Conservation (phyloP, 2,329 filamentous ascomycete genomes). For the Aspergillus sp. region DNA sequence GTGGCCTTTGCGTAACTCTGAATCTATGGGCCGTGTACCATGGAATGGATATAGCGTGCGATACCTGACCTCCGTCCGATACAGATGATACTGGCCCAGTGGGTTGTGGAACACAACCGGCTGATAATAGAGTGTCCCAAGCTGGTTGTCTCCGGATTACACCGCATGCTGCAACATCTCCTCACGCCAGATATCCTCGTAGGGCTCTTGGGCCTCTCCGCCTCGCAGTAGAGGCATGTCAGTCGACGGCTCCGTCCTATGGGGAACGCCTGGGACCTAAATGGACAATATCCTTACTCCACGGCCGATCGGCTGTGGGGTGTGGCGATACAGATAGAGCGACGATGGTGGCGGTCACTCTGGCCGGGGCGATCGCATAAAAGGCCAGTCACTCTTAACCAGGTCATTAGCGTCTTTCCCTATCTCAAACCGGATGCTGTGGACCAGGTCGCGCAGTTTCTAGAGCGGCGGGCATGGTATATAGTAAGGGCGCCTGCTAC, state of each 20-base stretch:
- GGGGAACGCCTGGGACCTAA: background rate
- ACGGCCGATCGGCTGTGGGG: background rate
- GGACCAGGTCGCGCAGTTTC: too few species aligned
- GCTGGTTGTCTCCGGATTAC: background rate
- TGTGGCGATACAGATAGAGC: too few species aligned
- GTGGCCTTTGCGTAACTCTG: background rate
- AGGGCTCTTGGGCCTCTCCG: too few species aligned
- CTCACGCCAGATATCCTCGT: too few species aligned
- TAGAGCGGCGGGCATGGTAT: too few species aligned
- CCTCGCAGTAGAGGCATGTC: background rate
- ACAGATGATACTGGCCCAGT: background rate
- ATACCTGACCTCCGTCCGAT: background rate
- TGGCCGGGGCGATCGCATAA: too few species aligned
- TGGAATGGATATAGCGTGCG: background rate
- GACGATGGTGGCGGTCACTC: too few species aligned
- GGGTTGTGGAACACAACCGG: background rate
- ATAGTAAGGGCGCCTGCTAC: too few species aligned
- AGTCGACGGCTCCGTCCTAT: background rate
- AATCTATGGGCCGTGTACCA: background rate
- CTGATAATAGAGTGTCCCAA: background rate
- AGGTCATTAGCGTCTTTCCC: too few species aligned
- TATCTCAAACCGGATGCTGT: too few species aligned
- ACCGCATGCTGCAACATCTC: background rate
- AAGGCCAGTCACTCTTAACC: too few species aligned
- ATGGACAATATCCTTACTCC: background rate